phyloP scores from a whole-genome alignment of 305 asterid genomes.

The Fraxinus baroniana region DNA sequence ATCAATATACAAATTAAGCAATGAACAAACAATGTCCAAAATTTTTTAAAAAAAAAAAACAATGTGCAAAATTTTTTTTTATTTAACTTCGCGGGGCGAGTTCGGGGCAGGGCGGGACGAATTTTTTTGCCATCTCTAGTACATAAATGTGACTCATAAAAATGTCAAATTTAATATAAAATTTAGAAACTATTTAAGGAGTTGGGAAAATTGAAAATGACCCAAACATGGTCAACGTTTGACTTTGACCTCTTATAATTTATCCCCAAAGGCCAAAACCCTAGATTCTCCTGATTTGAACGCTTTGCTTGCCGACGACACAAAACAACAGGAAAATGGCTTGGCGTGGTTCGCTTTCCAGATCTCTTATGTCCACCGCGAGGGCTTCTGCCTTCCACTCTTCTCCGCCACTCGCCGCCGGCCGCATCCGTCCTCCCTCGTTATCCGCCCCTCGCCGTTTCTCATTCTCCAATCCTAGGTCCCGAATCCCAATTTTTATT shows the following conservation, averaged over 20 bases:
- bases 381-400: constrained; percentile 71
- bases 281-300: constrained; percentile 19
- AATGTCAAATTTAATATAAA: too few relatives aligned
- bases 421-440: constrained; percentile 55
- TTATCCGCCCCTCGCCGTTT: constrained; percentile 64
- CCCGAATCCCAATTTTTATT: not conserved
- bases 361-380: constrained; percentile 67
- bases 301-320: constrained; percentile 18
- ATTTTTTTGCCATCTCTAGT: too few relatives aligned
- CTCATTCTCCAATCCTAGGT: constrained; percentile 78
- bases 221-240: not conserved
- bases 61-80: too few relatives aligned
- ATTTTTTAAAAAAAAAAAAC: too few relatives aligned
- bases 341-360: constrained; percentile 78
- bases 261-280: constrained; percentile 23
- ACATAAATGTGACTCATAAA: too few relatives aligned
- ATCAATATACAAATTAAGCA: too few relatives aligned
- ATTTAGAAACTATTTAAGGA: too few relatives aligned
- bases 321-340: constrained; percentile 48
- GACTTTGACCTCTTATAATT: constrained; percentile 13
- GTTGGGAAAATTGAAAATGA: not conserved
- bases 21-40: too few relatives aligned
- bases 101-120: too few relatives aligned
- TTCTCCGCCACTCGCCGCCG: constrained; percentile 41
- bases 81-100: too few relatives aligned